These are phyloP conservation scores for Crithidia sp. DNA, from an alignment of 208 protist genomes.

Conservation along the genomic window DNA sequence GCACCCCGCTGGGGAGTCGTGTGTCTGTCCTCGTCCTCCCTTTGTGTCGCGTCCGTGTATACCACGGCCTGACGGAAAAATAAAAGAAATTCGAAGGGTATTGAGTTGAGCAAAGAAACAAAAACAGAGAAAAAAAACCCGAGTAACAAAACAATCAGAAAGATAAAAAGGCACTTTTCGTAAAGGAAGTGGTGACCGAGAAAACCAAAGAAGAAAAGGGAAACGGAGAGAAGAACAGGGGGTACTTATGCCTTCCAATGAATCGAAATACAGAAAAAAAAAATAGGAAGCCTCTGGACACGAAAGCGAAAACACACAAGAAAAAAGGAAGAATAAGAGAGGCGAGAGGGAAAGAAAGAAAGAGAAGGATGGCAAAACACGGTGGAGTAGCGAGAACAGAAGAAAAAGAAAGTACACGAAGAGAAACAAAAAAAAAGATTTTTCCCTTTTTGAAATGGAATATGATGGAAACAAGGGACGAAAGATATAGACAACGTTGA, in stretches of 20 bases:
- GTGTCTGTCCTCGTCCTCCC: too few relatives aligned
- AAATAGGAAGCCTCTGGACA: not conserved
- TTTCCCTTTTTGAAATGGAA: constrained; percentile 10
- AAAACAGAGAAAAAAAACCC: not conserved
- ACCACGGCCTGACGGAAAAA: not conserved
- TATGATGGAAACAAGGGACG: not conserved
- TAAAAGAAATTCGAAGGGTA: constrained; percentile 9
- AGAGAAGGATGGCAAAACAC: not conserved
- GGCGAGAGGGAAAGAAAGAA: not conserved
- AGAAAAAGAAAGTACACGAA: not conserved
- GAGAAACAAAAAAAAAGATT: not conserved
- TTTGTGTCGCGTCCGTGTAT: too few relatives aligned
- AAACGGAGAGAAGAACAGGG: too few relatives aligned
- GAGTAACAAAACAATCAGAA: not conserved
- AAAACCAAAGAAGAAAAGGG: not conserved
- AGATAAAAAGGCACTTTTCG: not conserved
- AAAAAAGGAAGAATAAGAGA: constrained; percentile 4
- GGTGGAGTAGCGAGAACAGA: not conserved
- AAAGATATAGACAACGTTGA: not conserved
- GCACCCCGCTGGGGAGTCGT: too few relatives aligned
- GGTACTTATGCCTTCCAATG: not conserved
- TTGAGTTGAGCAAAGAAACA: constrained; percentile 6
- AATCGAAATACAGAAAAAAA: not conserved
- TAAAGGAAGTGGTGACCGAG: not conserved
- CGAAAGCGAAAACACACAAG: constrained; percentile 13